These are phyloP conservation scores for Cornus suecica DNA, from an alignment of 148 eudicot species.

Conservation along the genomic window DNA sequence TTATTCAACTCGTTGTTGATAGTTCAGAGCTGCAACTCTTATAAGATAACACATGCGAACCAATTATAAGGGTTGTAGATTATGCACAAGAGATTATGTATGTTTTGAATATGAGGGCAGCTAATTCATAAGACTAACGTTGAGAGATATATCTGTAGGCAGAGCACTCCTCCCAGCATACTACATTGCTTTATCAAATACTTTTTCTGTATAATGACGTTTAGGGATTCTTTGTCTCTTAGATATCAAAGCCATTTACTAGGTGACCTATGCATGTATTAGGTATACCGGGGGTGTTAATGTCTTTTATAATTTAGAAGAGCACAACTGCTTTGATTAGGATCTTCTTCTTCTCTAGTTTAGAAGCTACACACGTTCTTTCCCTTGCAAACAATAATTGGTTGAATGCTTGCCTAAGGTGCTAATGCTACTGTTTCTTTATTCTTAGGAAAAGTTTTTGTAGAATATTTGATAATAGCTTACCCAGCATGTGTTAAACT, in stretches of 20 bases:
- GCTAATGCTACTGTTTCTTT: not conserved
- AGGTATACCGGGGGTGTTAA: too few species aligned
- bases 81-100: not conserved
- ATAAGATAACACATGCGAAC: not conserved
- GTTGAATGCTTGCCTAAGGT: not conserved
- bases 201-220: not conserved
- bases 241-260: too few species aligned
- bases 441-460: not conserved
- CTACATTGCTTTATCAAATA: not conserved
- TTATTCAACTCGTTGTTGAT: not conserved
- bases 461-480: too few species aligned
- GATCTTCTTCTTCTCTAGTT: not conserved
- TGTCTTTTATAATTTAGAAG: too few species aligned
- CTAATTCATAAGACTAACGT: not conserved
- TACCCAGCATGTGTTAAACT: not conserved
- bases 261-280: too few species aligned
- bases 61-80: conserved; percentile 10
- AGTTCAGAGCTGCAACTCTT: not conserved
- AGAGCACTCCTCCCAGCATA: too few species aligned
- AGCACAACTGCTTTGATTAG: not conserved
- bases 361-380: not conserved
- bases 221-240: too few species aligned
- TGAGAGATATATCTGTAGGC: not conserved
- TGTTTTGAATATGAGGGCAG: not conserved
- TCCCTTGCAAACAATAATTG: not conserved